Percentiles rank a stretch among this genome's conserved stretches.
Conservation (phyloP, 2,329 filamentous ascomycete species). For the Botrytis hyacinthi region DNA sequence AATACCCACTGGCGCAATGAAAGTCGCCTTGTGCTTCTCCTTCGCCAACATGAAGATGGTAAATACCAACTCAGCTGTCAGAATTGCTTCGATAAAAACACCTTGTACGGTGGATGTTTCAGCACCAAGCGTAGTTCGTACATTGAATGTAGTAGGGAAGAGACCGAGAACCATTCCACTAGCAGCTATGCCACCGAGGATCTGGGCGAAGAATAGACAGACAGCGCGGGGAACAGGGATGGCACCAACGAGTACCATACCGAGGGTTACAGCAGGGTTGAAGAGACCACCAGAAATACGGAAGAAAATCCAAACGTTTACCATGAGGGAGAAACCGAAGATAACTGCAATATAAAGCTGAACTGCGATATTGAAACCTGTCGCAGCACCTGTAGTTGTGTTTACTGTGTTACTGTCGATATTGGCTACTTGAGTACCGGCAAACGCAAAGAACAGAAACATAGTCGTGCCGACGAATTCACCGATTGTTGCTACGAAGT, state of each 20-base stretch:
- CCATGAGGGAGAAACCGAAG: slow-evolving; percentile 44
- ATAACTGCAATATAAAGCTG: slow-evolving; percentile 40
- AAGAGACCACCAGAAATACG: slow-evolving; percentile 52
- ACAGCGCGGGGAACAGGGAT: slow-evolving; percentile 38
- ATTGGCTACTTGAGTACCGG: slow-evolving; percentile 35
- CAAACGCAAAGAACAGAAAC: slow-evolving; percentile 41
- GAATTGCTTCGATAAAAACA: slow-evolving; percentile 50
- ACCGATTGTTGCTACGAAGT: slow-evolving; percentile 34
- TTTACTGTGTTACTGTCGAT: slow-evolving; percentile 29
- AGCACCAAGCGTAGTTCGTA: slow-evolving; percentile 44
- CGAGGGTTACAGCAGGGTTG: slow-evolving; percentile 47
- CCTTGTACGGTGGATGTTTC: slow-evolving; percentile 44
- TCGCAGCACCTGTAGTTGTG: slow-evolving; percentile 5
- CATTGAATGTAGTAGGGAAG: slow-evolving; percentile 45
- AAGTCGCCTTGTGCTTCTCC: slow-evolving; percentile 49
- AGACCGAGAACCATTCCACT: slow-evolving; percentile 39
- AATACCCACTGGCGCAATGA: slow-evolving; percentile 49
- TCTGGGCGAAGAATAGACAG: slow-evolving; percentile 39
- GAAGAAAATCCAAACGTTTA: slow-evolving; percentile 56
- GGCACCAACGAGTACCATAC: slow-evolving; percentile 41
- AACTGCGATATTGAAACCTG: slow-evolving; percentile 38
- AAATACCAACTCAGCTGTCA: slow-evolving; percentile 49
- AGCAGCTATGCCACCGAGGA: slow-evolving; percentile 41
- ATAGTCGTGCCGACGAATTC: slow-evolving; percentile 40
- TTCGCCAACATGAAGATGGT: slow-evolving; percentile 52